Base-by-base conservation (phyloP, 345 rosid species). In the Camelina laxa region DNA sequence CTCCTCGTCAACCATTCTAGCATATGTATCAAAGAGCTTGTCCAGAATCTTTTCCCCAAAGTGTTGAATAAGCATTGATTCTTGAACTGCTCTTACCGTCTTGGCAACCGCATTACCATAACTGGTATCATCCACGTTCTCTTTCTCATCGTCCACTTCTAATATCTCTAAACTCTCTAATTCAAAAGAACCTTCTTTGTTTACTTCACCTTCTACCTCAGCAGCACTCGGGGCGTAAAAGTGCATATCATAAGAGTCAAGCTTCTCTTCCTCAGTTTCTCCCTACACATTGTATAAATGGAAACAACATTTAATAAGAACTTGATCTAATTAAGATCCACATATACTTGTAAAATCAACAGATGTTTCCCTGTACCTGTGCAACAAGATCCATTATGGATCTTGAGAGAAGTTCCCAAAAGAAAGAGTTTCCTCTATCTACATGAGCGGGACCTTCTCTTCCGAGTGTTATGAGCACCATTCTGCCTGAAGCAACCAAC, bases 61-160 rank as follows among this genome's bases (percentile, higher is more conserved):
- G 56, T 91, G 93, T 60, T 80, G 76, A 53, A 60, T 30, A 57
- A 91, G 78, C 93, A 90, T 86, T 47, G 96, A 67, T 78, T 87
- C 98, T 75, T 91, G 98, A 74, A 94, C 77, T 3, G 97, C 96
- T 84, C 97, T 85, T 55, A 94, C 91, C 0, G 95, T 80, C 81
- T 74, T 86, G 0, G 96, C 98, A 54, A 87, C 85, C 7, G 58
- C 79, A 20, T 49, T 74, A 35, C 98, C 98, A 27, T 85, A 91
- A 80, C 89, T 85, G 36, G 36, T 66, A 3, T 77, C 82, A 30
- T 10, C 70, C 47, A 60, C 67, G 24, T 51, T 51, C 17, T 44
- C 67, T 4, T 65, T 78, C 1, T 81, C 73, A 60, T 56, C 81
- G 35, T 77, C 81, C 35, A 62, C 49, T 73, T 85, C 89, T 16